phyloP scores from a whole-genome alignment of 306 rosid genomes.

The Luffa aegyptiaca region DNA sequence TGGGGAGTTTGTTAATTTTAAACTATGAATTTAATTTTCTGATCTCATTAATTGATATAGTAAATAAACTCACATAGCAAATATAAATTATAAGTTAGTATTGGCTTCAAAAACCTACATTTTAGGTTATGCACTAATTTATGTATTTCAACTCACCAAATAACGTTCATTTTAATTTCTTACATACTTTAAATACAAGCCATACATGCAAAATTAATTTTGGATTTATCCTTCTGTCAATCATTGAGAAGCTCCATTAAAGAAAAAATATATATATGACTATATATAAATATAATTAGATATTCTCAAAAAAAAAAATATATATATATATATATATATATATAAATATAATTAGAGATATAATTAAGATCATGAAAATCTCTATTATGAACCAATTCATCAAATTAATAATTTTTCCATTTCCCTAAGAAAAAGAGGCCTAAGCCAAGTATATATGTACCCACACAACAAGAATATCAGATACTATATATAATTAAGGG shows the following conservation, averaged over 20 bases:
- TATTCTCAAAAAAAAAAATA: not conserved
- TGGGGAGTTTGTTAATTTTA: no score
- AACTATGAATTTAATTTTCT: no score
- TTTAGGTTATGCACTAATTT: no score
- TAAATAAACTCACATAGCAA: no score
- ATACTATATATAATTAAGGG: not conserved
- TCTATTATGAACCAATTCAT: not conserved
- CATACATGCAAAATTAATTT: no score
- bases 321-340: not conserved
- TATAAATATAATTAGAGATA: not conserved
- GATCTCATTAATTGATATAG: no score
- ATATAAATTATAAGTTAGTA: no score
- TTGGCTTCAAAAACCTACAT: not conserved
- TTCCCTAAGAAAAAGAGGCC: not conserved
- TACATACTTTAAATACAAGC: no score
- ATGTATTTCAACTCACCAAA: not conserved
- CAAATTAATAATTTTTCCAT: not conserved
- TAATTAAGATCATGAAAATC: not conserved
- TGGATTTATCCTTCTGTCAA: not conserved
- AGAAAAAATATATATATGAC: not conserved
- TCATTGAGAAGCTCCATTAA: not conserved
- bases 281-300: not conserved
- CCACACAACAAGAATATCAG: not conserved
- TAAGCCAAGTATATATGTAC: not conserved
- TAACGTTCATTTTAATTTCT: no score